These are phyloP conservation scores for Xanthoparmelia taractica DNA, from an alignment of 495 filamentous ascomycete genomes.

Conservation along the genomic window DNA sequence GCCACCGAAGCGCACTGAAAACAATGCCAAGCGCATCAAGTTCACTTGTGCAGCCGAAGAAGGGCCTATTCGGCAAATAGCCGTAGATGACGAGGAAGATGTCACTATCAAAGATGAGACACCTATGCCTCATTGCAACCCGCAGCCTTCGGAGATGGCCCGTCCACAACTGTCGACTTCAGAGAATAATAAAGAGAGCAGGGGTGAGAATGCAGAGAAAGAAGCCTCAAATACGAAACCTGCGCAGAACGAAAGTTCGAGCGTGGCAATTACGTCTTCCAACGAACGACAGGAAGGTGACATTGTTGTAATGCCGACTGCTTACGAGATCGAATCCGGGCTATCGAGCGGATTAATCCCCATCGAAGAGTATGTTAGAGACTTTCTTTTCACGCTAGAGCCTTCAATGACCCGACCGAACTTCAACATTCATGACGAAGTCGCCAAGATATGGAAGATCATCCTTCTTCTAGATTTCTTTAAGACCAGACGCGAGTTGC, in stretches of 20 bases:
- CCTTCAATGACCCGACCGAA: neutral
- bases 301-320: neutral
- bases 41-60: neutral
- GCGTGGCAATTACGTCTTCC: neutral
- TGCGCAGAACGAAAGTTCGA: neutral
- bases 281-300: neutral
- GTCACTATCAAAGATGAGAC: neutral
- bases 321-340: neutral
- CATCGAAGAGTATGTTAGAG: neutral
- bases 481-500: neutral
- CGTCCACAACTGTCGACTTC: neutral
- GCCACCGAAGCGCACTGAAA: neutral
- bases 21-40: neutral
- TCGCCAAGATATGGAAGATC: neutral
- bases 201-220: neutral
- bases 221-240: neutral
- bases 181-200: neutral
- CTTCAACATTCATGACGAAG: neutral
- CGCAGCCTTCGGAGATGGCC: neutral
- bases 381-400: neutral
- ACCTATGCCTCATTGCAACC: neutral
- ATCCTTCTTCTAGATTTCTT: neutral
- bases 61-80: neutral
- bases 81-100: too few relatives aligned
- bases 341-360: neutral